Evolutionary conservation across 306 rosid species (phyloP).

Genomic region (Trifolium pratense): DNA sequence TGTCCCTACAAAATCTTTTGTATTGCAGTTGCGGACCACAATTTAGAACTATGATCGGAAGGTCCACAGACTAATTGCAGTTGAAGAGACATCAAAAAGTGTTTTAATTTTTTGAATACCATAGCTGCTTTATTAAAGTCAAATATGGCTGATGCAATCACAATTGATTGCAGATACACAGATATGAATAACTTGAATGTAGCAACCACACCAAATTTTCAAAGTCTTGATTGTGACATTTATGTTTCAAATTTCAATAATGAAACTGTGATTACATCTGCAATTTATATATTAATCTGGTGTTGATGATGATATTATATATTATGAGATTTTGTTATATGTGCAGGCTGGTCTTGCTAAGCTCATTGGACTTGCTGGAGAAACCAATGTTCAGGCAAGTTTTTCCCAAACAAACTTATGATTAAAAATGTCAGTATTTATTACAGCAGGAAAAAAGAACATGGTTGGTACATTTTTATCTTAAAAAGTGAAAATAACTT

Average conservation of each 20-base stretch:
- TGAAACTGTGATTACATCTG: neutral
- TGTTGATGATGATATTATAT: neutral
- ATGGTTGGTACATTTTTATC: neutral
- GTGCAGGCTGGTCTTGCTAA: constrained; percentile 96
- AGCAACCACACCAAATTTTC: neutral
- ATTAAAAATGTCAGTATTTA: neutral
- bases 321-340: neutral
- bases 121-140: neutral
- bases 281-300: neutral
- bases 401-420: neutral
- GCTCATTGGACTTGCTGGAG: constrained; percentile 99
- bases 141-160: neutral
- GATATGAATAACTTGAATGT: neutral
- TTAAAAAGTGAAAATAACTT: neutral
- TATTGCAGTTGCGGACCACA: neutral
- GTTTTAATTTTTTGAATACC: neutral
- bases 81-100: neutral
- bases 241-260: neutral
- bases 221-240: neutral
- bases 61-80: neutral
- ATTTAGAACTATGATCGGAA: no score
- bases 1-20: neutral
- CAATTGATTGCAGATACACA: neutral
- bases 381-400: constrained; percentile 93
- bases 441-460: neutral